Evolutionary conservation across 2,329 filamentous ascomycete genomes (phyloP), one percentile per base, ranked within the genome.

Genomic region (Dothideomycetes sp.): DNA sequence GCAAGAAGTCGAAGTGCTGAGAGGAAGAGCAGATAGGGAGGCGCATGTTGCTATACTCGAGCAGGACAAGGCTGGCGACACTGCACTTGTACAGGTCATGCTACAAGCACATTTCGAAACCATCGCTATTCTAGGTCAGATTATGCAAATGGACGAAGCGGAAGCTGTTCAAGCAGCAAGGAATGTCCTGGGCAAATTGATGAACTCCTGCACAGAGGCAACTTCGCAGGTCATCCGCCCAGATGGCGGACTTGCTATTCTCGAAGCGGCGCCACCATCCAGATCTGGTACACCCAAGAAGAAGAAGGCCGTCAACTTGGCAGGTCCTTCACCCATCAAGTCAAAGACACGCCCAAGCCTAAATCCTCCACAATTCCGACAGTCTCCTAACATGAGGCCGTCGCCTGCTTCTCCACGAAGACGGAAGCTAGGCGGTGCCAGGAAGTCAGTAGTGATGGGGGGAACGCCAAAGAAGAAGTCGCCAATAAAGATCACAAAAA

Each of bases 31-130:
- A 33, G 83, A 84, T 50, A 75, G 84, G 27, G 91, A 96, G 46
- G 76, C 82, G 1, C 76, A 89, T 48, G 67, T 74, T 10, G 79
- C 85, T 38, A 76, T 95, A 15, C 61, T 87, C 9, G 87, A 96
- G 41, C 80, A 91, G 53, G 88, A 96, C 47, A 89, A 82, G 63
- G 71, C 74, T 18, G 82, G 81, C 10, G 87, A 95, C 56, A 76
- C 80, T 15, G 77, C 75, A 13, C 76, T 84, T 49, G 71, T 94
- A 54, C 88, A 95, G 61, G 75, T 84, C 35, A 72, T 98, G 41
- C 74, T 96, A 9, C 81, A 83, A 39, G 85, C 89, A 10, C 89
- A 96, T 54, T 94, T 98, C 51, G 88, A 95, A 53, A 89, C 88
- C 2, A 75, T 96, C 46, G 71, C 84, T 4, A 85, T 87, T 1